Evolutionary conservation across 2,329 filamentous ascomycete genomes (phyloP).

Genomic region (Aspergillus sp.): DNA sequence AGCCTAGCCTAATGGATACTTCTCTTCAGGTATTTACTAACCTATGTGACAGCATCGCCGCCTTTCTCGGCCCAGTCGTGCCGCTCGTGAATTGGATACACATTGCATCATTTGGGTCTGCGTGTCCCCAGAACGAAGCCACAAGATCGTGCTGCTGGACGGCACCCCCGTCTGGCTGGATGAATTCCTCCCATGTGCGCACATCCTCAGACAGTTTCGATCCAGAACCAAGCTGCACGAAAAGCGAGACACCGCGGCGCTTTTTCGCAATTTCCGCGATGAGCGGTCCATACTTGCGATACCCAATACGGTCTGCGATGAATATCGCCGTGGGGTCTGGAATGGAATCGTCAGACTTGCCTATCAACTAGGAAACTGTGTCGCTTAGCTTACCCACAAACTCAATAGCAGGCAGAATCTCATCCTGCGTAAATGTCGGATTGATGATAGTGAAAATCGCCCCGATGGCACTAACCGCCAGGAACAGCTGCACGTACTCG

Average conservation of each 20-base stretch:
- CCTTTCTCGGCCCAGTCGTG: slow-evolving; percentile 42
- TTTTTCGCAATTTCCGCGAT: too few relatives aligned
- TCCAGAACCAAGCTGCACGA: neutral
- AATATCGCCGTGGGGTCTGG: neutral
- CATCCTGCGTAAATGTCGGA: slow-evolving; percentile 68
- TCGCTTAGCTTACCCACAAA: neutral
- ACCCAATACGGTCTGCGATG: slow-evolving; percentile 3
- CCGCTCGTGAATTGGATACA: slow-evolving; percentile 62
- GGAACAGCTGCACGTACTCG: slow-evolving; percentile 60
- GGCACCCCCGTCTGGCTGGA: neutral
- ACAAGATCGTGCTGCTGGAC: neutral
- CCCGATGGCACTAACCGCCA: slow-evolving; percentile 61
- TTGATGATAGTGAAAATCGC: slow-evolving; percentile 66
- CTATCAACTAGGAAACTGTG: neutral
- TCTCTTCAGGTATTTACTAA: too few relatives aligned
- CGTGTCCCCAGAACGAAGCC: neutral
- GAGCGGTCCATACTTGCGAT: slow-evolving; percentile 24
- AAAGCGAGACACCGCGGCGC: slow-evolving; percentile 11
- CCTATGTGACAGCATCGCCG: too few relatives aligned
- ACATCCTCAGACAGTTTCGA: neutral
- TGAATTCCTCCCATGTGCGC: neutral
- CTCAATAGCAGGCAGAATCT: slow-evolving; percentile 19
- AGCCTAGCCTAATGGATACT: too few relatives aligned
- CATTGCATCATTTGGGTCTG: neutral
- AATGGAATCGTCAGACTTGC: neutral